phyloP scores from a whole-genome alignment of 306 rosid species.

The Prunus campanulata region DNA sequence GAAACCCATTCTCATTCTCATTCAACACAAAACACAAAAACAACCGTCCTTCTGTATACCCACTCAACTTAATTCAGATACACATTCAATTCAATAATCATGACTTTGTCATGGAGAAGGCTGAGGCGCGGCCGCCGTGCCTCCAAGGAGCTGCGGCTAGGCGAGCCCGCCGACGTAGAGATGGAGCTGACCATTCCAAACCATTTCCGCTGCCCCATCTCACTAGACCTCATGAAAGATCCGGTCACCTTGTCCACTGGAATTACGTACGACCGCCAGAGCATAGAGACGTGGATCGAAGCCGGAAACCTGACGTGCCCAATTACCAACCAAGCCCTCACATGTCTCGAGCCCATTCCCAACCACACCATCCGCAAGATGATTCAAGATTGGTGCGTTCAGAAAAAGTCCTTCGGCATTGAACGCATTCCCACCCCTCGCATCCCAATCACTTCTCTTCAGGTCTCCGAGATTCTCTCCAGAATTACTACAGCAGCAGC shows the following conservation, averaged over 20 bases:
- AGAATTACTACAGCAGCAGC: conserved; percentile 8
- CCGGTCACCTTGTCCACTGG: conserved; percentile 56
- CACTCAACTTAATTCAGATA: neutral
- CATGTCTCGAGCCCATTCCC: conserved; percentile 37
- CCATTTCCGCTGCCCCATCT: conserved; percentile 51
- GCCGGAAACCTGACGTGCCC: conserved; percentile 49
- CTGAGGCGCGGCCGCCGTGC: conserved; percentile 19
- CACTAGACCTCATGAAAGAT: conserved; percentile 56
- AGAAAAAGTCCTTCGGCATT: conserved; percentile 35
- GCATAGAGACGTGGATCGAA: conserved; percentile 55
- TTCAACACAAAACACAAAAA: neutral
- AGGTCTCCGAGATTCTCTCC: conserved; percentile 24
- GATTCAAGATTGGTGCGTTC: conserved; percentile 59
- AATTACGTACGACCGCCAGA: conserved; percentile 48
- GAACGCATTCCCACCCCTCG: conserved; percentile 54
- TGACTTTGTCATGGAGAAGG: conserved; percentile 47
- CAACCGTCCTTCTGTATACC: neutral
- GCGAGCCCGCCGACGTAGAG: conserved; percentile 16
- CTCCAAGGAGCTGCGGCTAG: neutral
- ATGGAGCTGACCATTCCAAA: conserved; percentile 39
- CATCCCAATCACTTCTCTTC: conserved; percentile 20
- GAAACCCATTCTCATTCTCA: neutral
- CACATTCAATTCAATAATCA: neutral
- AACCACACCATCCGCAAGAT: conserved; percentile 48
- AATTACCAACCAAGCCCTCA: conserved; percentile 36